Evolutionary conservation across 2,329 filamentous ascomycete genomes (phyloP).

Genomic region (Moelleriella libera): DNA sequence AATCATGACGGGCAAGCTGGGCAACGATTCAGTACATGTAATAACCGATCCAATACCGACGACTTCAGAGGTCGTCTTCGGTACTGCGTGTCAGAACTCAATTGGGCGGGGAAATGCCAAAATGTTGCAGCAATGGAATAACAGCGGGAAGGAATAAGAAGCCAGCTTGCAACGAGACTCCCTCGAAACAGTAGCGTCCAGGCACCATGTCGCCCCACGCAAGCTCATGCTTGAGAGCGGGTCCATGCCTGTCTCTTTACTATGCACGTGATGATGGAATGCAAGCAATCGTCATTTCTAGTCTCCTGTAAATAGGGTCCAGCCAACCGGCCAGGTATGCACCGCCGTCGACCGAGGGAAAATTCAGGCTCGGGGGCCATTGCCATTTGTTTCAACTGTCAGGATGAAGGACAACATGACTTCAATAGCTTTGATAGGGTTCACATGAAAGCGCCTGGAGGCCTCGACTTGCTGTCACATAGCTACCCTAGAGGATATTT

Average conservation of each 20-base stretch:
- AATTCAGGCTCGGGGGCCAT: no score
- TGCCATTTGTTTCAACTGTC: no score
- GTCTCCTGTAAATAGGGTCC: no score
- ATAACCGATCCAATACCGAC: neutral
- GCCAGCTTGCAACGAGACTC: conserved; percentile 15
- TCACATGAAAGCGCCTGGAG: conserved; percentile 91
- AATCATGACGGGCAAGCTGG: conserved; percentile 29
- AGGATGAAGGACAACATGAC: no score
- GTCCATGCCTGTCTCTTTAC: conserved; percentile 33
- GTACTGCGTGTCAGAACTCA: neutral
- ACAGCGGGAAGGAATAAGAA: conserved; percentile 10
- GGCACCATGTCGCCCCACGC: neutral
- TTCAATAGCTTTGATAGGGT: no score
- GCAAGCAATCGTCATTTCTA: no score
- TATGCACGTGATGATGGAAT: no score
- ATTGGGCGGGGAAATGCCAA: neutral
- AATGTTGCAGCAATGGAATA: neutral
- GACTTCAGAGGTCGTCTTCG: no score
- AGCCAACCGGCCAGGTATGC: no score
- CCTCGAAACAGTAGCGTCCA: neutral
- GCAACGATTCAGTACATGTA: neutral
- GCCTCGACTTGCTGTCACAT: conserved; percentile 49
- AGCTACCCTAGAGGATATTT: no score
- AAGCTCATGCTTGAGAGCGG: conserved; percentile 15
- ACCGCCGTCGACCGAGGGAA: no score